Percentiles rank a stretch among this genome's conserved stretches.
Evolutionary conservation across 768 basidiomycete species (phyloP).

Genomic region (Amanita muscaria): DNA sequence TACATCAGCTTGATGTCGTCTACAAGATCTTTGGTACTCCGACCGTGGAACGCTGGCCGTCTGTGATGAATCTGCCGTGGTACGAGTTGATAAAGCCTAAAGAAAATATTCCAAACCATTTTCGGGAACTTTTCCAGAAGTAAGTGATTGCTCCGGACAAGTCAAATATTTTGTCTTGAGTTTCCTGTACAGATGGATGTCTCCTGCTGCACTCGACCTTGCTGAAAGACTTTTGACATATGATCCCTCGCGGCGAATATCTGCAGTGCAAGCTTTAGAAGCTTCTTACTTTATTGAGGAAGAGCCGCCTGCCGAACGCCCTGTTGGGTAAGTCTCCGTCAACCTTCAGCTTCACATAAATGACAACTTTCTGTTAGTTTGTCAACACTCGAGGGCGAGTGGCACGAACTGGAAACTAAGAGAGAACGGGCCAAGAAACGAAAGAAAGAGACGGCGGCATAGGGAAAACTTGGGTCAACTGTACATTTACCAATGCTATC

Average conservation of each 20-base stretch:
- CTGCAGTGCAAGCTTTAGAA: constrained; percentile 72
- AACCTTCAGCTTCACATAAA: neutral
- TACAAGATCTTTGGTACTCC: constrained; percentile 91
- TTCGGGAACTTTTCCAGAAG: constrained; percentile 83
- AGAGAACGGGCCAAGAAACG: constrained; percentile 78
- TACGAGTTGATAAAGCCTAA: constrained; percentile 96
- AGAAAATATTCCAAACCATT: constrained; percentile 61
- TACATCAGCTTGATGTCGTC: constrained; percentile 91
- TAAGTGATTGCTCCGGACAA: constrained; percentile 26
- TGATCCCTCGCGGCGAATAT: constrained; percentile 69
- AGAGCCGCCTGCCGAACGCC: constrained; percentile 62
- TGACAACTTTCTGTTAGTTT: constrained; percentile 38
- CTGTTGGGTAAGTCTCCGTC: constrained; percentile 58
- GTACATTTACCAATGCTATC: constrained; percentile 22
- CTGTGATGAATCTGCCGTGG: constrained; percentile 83
- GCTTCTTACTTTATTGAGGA: constrained; percentile 82
- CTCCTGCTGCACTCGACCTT: constrained; percentile 78
- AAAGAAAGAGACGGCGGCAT: constrained; percentile 46
- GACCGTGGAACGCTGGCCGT: constrained; percentile 72
- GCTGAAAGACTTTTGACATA: constrained; percentile 77
- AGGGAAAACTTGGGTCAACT: constrained; percentile 15
- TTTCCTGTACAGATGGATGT: constrained; percentile 57
- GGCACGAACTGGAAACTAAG: constrained; percentile 97
- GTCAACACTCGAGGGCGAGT: constrained; percentile 80
- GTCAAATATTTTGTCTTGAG: neutral